A percentile compares a stretch with the other conserved stretches of the same genome.
Conservation (phyloP, 371 early-diverging fungal genomes). For the Chytridium lagenaria region DNA sequence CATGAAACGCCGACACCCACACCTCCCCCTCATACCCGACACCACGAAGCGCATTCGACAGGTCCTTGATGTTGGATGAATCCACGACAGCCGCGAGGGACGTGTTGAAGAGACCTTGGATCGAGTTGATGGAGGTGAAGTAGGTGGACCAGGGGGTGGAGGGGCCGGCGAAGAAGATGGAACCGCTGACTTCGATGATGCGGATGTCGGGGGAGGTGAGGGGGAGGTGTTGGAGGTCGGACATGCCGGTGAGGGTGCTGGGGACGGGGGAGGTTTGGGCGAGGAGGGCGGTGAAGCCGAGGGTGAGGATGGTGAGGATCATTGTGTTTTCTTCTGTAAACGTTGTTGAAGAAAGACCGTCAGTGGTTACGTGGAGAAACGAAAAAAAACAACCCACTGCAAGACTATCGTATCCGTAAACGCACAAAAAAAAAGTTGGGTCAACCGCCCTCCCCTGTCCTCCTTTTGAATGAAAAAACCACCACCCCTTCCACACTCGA, state of each 20-base stretch:
- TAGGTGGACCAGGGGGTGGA: not conserved
- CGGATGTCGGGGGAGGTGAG: constrained; percentile 2
- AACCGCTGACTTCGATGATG: not conserved
- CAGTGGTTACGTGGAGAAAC: not conserved
- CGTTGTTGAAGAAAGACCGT: not conserved
- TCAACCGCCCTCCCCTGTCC: too few species aligned
- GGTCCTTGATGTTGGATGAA: not conserved
- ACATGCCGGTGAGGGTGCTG: not conserved
- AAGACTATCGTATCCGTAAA: not conserved
- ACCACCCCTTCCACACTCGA: too few species aligned
- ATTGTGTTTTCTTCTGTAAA: not conserved
- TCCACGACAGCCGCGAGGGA: not conserved
- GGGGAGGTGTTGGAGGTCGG: constrained; percentile 1
- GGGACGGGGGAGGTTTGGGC: not conserved
- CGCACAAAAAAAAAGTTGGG: too few species aligned
- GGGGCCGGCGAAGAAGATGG: constrained; percentile 14
- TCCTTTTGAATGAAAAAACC: too few species aligned
- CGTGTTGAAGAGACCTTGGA: not conserved
- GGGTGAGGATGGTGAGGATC: not conserved
- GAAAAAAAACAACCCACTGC: not conserved
- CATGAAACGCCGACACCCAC: not conserved
- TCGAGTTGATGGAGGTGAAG: not conserved
- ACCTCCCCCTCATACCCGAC: constrained; percentile 5
- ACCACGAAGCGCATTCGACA: not conserved
- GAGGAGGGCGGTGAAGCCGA: not conserved